Evolutionary conservation across 306 rosid species (phyloP).

Genomic region (Quercus berberidifolia): DNA sequence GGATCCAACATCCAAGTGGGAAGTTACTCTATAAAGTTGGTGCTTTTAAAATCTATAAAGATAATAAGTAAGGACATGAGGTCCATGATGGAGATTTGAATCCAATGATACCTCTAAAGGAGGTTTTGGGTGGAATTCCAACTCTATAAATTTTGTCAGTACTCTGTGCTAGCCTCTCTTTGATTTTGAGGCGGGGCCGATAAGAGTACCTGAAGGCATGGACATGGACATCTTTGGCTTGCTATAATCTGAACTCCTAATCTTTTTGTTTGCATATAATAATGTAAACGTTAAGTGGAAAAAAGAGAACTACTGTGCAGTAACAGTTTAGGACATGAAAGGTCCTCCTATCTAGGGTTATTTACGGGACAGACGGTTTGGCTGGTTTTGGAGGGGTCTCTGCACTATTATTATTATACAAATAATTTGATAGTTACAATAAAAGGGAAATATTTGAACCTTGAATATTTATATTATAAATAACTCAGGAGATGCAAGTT

Average conservation of each 20-base stretch:
- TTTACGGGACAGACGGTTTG: too few species aligned
- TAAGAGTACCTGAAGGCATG: slow-evolving; percentile 4
- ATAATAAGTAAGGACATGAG: background rate
- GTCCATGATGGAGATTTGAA: background rate
- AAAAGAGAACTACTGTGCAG: background rate
- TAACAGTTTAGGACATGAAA: too few species aligned
- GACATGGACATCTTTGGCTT: background rate
- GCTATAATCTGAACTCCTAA: background rate
- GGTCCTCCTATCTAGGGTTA: too few species aligned
- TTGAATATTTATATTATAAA: too few species aligned
- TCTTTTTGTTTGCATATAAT: background rate
- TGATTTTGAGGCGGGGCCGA: slow-evolving; percentile 9
- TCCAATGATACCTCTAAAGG: slow-evolving; percentile 1
- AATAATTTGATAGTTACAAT: too few species aligned
- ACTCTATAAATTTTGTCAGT: slow-evolving; percentile 38
- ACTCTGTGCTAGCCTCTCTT: background rate
- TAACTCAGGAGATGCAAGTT: too few species aligned
- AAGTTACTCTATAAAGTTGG: background rate
- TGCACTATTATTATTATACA: too few species aligned
- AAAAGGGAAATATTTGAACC: accelerated
- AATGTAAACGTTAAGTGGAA: background rate
- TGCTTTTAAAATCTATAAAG: background rate
- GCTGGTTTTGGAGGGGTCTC: too few species aligned
- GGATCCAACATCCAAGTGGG: too few species aligned
- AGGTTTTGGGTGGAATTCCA: slow-evolving; percentile 57